These are phyloP conservation scores for Ceratobasidium sp. DNA, from an alignment of 1,284 basidiomycete species.

Conservation along the genomic window DNA sequence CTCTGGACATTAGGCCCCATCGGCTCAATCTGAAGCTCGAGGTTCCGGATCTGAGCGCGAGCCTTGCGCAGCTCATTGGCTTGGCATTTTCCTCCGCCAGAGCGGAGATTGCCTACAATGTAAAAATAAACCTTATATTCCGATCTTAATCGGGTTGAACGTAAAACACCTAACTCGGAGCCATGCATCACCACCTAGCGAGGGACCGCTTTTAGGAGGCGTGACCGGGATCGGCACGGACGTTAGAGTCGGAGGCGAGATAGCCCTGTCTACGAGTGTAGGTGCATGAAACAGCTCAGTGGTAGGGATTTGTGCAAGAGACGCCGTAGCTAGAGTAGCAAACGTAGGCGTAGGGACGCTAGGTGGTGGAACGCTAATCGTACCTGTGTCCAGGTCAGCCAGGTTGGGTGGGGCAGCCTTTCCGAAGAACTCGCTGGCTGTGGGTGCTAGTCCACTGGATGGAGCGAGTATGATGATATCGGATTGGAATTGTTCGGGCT, in stretches of 20 bases:
- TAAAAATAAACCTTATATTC: background rate
- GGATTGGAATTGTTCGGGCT: conserved; percentile 90
- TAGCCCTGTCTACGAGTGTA: conserved; percentile 55
- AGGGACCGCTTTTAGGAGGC: conserved; percentile 31
- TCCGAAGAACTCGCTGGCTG: conserved; percentile 91
- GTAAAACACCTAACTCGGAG: conserved; percentile 25
- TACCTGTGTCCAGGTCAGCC: conserved; percentile 63
- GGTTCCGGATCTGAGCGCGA: conserved; percentile 79
- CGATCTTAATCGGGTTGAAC: background rate
- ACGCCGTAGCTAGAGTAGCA: conserved; percentile 57
- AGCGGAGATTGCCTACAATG: conserved; percentile 48
- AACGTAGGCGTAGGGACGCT: conserved; percentile 56
- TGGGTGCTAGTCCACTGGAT: conserved; percentile 82
- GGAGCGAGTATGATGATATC: conserved; percentile 96
- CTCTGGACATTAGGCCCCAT: conserved; percentile 79
- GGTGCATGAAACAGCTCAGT: conserved; percentile 45
- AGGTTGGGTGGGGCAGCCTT: conserved; percentile 80
- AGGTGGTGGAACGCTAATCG: conserved; percentile 47
- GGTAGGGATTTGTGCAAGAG: conserved; percentile 47
- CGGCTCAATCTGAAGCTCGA: conserved; percentile 85
- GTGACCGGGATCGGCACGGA: conserved; percentile 53
- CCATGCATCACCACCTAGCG: conserved; percentile 5
- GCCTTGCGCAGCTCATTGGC: conserved; percentile 80
- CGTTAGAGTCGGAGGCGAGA: conserved; percentile 53
- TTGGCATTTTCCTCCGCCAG: conserved; percentile 72